Percentiles rank a stretch among this genome's conserved stretches.
These are phyloP conservation scores for Neoboletus brunneissimus DNA, from an alignment of 768 basidiomycete species.

Conservation along the genomic window DNA sequence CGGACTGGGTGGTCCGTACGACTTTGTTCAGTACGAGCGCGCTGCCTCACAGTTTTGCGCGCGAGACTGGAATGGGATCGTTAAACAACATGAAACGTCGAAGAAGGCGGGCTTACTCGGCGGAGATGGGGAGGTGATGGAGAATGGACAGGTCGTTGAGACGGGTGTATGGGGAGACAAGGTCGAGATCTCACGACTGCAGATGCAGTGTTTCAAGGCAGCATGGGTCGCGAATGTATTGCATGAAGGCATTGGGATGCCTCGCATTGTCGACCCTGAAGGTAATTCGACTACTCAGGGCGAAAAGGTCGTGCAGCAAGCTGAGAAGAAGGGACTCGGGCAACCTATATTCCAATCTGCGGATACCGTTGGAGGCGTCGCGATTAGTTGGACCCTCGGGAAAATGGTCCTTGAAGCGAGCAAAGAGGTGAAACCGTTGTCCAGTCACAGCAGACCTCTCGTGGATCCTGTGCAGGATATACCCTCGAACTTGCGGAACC, in stretches of 20 bases:
- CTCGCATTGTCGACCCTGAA: slow-evolving; percentile 81
- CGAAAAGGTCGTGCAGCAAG: slow-evolving; percentile 71
- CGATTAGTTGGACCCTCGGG: slow-evolving; percentile 96
- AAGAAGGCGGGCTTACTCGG: slow-evolving; percentile 47
- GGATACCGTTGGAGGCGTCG: slow-evolving; percentile 89
- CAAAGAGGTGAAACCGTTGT: slow-evolving; percentile 65
- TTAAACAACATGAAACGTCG: slow-evolving; percentile 58
- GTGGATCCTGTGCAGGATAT: slow-evolving; percentile 71
- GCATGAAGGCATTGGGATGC: slow-evolving; percentile 94
- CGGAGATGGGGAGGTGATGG: slow-evolving; percentile 63
- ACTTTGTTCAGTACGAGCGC: slow-evolving; percentile 94
- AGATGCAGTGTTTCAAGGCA: slow-evolving; percentile 99
- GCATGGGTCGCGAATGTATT: slow-evolving; percentile 97
- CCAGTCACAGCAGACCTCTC: slow-evolving; percentile 51
- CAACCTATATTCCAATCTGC: slow-evolving; percentile 87
- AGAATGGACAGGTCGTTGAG: slow-evolving; percentile 58
- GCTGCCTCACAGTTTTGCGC: slow-evolving; percentile 86
- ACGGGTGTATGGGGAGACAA: slow-evolving; percentile 67
- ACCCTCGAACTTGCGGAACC: slow-evolving; percentile 44
- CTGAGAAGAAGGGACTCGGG: slow-evolving; percentile 79
- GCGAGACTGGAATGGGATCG: slow-evolving; percentile 73
- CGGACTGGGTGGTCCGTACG: slow-evolving; percentile 90
- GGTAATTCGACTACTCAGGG: slow-evolving; percentile 72
- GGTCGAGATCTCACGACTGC: slow-evolving; percentile 79
- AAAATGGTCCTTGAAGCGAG: slow-evolving; percentile 99